Conservation (phyloP, 2,329 filamentous ascomycete species). For the Cladosporium cucumerinum region DNA sequence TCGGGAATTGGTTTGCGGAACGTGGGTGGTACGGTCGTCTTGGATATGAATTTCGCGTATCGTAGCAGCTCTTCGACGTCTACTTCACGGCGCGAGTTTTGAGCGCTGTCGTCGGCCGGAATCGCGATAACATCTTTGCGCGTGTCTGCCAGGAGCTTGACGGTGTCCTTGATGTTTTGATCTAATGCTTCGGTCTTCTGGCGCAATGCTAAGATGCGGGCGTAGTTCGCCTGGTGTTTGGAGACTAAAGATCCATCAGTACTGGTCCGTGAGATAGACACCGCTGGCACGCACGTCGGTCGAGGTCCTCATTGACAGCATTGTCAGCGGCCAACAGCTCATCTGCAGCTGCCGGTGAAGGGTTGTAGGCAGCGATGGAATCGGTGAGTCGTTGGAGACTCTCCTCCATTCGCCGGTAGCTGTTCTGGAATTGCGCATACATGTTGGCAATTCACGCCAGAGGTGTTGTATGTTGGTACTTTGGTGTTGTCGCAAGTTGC, state of each 20-base stretch:
- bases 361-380: constrained; percentile 79
- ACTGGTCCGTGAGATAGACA: not conserved
- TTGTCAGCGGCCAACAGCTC: constrained; percentile 70
- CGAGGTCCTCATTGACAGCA: constrained; percentile 63
- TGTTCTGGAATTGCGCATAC: constrained; percentile 42
- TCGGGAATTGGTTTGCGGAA: constrained; percentile 32
- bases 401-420: constrained; percentile 46
- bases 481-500: not conserved
- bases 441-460: constrained; percentile 28
- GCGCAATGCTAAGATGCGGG: constrained; percentile 66
- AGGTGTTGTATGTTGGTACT: not conserved
- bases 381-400: constrained; percentile 67
- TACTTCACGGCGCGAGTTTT: constrained; percentile 49
- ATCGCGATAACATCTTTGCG: constrained; percentile 69
- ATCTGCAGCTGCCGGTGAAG: constrained; percentile 62
- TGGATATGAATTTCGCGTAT: constrained; percentile 76
- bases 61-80: constrained; percentile 70
- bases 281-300: constrained; percentile 52
- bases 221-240: constrained; percentile 70
- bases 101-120: constrained; percentile 48
- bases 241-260: constrained; percentile 52
- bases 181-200: constrained; percentile 64
- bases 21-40: constrained; percentile 70
- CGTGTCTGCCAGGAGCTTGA: constrained; percentile 66
- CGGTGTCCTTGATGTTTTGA: constrained; percentile 66